Base-by-base conservation (phyloP, 176 grass and related monocot genomes). In the Rhipidocladum racemiflorum region DNA sequence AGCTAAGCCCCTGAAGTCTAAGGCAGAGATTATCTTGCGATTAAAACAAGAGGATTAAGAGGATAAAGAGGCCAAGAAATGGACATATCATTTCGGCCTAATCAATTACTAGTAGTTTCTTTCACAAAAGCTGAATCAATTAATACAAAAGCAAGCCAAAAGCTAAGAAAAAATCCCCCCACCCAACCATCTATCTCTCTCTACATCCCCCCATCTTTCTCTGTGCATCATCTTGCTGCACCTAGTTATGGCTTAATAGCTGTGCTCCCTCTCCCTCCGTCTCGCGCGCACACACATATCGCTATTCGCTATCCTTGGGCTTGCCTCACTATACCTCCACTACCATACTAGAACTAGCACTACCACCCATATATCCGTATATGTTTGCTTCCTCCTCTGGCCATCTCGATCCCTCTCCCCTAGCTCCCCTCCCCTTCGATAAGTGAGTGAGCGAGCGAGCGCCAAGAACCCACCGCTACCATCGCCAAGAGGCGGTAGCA, bases 11-110 rank as follows among this genome's bases (percentile, higher is more conserved):
- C n/a, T 27, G 0, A 62, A 60, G 63, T 48, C 24, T 29, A 29
- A 56, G 30, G 10, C 77, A 61, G 50, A 0, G 45, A 44, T 21
- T 70, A 70, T 38, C 55, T 23, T 59, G 72, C 49, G 66, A 72
- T 78, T 64, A 77, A 66, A 69, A 59, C 72, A 56, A 68, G 59
- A n/a, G 69, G 62, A n/a, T 29, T 57, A 20, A 20, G 25, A 29
- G 53, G 49, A 50, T 74, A 57, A 56, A 83, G 86, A 80, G 61
- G 69, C 70, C 70, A 84, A 74, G 81, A 66, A 16, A 61, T 80
- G 76, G 69, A 85, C 70, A 43, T 76, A 35, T 71, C 82, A 34
- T 48, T 77, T 89, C 77, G 77, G 82, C 72, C 83, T 70, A 89
- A 85, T 77, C 78, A 89, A 82, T 70, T 77, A 40, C 17, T 7